These are phyloP conservation scores for Naganishia liquefaciens DNA, from an alignment of 1,284 basidiomycete species.

Conservation along the genomic window DNA sequence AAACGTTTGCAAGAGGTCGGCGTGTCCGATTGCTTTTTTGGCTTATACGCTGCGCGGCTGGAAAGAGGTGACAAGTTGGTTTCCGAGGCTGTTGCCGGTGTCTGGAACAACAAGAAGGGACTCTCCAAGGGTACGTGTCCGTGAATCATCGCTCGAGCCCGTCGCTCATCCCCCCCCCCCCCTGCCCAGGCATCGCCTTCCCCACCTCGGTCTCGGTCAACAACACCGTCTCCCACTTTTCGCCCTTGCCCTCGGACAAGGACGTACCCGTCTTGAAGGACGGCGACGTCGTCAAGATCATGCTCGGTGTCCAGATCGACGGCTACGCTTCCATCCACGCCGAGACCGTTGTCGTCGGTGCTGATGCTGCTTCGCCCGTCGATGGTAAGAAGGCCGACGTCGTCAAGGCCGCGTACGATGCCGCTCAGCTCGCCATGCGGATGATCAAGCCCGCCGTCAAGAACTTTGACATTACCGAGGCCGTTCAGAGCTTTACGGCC, in stretches of 20 bases:
- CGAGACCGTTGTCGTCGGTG: slow-evolving; percentile 86
- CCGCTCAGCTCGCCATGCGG: slow-evolving; percentile 86
- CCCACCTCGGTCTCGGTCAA: slow-evolving; percentile 92
- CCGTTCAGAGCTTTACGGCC: slow-evolving; percentile 70
- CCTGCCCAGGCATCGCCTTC: slow-evolving; percentile 70
- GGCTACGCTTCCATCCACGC: slow-evolving; percentile 55
- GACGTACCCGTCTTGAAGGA: slow-evolving; percentile 76
- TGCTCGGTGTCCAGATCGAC: slow-evolving; percentile 95
- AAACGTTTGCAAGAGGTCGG: background rate
- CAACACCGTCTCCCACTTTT: slow-evolving; percentile 62
- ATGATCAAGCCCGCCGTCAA: slow-evolving; percentile 84
- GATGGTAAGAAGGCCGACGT: slow-evolving; percentile 86
- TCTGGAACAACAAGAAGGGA: slow-evolving; percentile 32
- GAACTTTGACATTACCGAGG: slow-evolving; percentile 92
- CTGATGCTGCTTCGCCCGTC: slow-evolving; percentile 68
- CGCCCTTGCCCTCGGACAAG: slow-evolving; percentile 60
- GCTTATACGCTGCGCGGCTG: slow-evolving; percentile 43
- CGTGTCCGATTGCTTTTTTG: background rate
- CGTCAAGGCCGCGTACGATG: slow-evolving; percentile 88
- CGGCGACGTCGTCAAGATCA: slow-evolving; percentile 92
- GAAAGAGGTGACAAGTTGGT: slow-evolving; percentile 55
- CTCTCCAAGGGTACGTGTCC: slow-evolving; percentile 72
- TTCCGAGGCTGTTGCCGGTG: slow-evolving; percentile 20
- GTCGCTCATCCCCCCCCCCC: background rate
- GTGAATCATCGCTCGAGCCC: background rate